Evolutionary conservation across 2,329 filamentous ascomycete species (phyloP).

Genomic region (Aspergillus costaricaensis): DNA sequence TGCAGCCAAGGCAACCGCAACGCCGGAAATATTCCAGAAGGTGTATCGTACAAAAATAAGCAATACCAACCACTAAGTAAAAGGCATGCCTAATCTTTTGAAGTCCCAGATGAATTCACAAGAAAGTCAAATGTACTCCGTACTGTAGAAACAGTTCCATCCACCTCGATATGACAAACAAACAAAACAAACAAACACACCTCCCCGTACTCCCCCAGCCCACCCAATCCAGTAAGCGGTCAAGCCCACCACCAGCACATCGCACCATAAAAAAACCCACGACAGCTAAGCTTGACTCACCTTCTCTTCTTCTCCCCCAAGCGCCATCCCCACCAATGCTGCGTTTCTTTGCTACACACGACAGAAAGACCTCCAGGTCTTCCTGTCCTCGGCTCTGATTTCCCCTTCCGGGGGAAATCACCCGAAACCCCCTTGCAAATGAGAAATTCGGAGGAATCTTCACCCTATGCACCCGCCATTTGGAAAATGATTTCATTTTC

Average conservation of each 20-base stretch:
- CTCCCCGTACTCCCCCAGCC: no score
- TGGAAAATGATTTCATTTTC: not conserved
- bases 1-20: no score
- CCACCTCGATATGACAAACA: not conserved
- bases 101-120: not conserved
- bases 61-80: no score
- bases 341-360: conserved; percentile 93
- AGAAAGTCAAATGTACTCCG: not conserved
- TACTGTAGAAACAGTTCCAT: no score
- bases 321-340: conserved; percentile 86
- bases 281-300: conserved; percentile 20
- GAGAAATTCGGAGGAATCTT: conserved; percentile 99
- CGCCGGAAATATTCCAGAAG: no score
- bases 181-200: not conserved
- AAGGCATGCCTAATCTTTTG: no score
- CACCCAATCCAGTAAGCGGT: conserved; percentile 20
- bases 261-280: conserved; percentile 18
- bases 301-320: conserved; percentile 51
- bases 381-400: conserved; percentile 28
- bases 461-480: conserved; percentile 46
- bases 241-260: conserved; percentile 9
- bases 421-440: conserved; percentile 65
- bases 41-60: no score
- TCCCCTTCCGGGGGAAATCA: not conserved
- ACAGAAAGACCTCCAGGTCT: conserved; percentile 48